phyloP scores from a whole-genome alignment of 2,329 filamentous ascomycete genomes.

The Aureobasidium vineae region DNA sequence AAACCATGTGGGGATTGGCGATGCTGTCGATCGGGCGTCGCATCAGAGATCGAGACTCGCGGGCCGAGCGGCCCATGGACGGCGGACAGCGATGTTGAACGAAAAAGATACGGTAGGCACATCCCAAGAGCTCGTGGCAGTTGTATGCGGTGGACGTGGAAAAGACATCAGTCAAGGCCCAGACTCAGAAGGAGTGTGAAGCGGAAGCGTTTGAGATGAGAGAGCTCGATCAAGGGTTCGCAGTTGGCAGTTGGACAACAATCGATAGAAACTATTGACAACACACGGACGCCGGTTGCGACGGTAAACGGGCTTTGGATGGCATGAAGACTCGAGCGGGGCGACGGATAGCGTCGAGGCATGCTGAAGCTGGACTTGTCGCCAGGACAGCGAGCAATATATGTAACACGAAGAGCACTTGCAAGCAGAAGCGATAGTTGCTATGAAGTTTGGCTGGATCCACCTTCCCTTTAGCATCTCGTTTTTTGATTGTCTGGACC shows the following conservation, averaged over 20 bases:
- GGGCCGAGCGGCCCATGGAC: constrained; percentile 9
- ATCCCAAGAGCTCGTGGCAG: constrained; percentile 1
- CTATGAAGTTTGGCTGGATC: constrained; percentile 1
- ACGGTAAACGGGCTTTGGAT: constrained; percentile 16
- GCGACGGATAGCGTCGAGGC: constrained; percentile 13
- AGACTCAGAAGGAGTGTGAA: background rate
- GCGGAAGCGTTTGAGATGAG: background rate
- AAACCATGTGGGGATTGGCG: constrained; percentile 4
- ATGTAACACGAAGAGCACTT: constrained; percentile 6
- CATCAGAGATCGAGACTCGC: constrained; percentile 16
- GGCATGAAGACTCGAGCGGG: constrained; percentile 9
- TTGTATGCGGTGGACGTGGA: background rate
- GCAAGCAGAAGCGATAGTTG: background rate
- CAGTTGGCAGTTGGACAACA: constrained; percentile 13
- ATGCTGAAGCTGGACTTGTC: background rate
- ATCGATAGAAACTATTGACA: constrained; percentile 24
- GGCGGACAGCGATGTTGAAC: background rate
- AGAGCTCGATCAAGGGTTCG: background rate
- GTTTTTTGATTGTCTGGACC: background rate
- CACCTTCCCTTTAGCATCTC: background rate
- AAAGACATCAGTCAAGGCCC: background rate
- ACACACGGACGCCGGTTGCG: constrained; percentile 15
- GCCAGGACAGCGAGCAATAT: background rate
- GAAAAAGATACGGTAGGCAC: background rate
- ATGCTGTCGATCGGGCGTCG: constrained; percentile 5